Percentiles rank a stretch among this genome's conserved stretches.
Conservation (phyloP, 148 eudicot genomes). For the Vaccinium macrocarpon region DNA sequence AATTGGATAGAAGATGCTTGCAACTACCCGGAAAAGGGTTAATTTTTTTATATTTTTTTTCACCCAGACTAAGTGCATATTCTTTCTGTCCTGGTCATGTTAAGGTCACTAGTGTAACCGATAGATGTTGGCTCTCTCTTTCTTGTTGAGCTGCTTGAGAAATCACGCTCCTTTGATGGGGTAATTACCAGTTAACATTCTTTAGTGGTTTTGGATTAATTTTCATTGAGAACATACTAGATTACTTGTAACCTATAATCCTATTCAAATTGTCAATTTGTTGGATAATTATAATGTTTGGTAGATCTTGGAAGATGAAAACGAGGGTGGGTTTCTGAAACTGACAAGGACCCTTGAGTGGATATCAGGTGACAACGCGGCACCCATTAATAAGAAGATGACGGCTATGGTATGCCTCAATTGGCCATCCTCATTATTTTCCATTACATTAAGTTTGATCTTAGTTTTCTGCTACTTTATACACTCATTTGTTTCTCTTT, state of each 20-base stretch:
- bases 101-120: background rate
- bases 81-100: background rate
- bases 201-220: background rate
- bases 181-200: background rate
- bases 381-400: conserved; percentile 73
- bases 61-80: background rate
- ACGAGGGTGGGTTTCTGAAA: conserved; percentile 82
- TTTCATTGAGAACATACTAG: background rate
- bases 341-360: conserved; percentile 73
- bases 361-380: conserved; percentile 68
- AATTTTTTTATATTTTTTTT: background rate
- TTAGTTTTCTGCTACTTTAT: conserved; percentile 8
- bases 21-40: background rate
- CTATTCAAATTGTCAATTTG: background rate
- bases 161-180: background rate
- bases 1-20: background rate
- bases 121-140: background rate
- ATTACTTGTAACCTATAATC: background rate
- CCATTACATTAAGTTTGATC: conserved; percentile 9
- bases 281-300: background rate
- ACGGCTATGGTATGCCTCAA: conserved; percentile 41
- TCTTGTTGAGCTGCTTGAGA: conserved; percentile 13
- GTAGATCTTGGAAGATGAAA: conserved; percentile 47
- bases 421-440: conserved; percentile 11
- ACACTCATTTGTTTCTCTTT: conserved; percentile 10